phyloP scores from a whole-genome alignment of 2,329 filamentous ascomycete genomes.

The Venturia pyrina region DNA sequence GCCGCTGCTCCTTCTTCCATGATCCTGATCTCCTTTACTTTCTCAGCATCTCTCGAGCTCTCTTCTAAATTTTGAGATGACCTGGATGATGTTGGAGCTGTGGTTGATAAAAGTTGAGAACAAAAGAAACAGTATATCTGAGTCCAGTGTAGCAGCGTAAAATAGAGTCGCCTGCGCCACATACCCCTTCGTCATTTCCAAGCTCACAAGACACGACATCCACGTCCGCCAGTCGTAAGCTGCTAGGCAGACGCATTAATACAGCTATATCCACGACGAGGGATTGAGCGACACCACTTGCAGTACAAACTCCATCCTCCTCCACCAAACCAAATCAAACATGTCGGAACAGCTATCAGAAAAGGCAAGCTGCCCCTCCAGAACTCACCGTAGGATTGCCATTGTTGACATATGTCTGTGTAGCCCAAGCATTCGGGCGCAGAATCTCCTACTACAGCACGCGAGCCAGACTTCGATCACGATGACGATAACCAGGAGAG shows the following conservation, averaged over 20 bases:
- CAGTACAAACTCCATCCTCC: background rate
- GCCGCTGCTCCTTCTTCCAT: slow-evolving; percentile 2
- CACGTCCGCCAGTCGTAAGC: slow-evolving; percentile 8
- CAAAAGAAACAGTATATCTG: background rate
- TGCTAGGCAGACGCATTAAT: slow-evolving; percentile 4
- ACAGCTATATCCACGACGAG: background rate
- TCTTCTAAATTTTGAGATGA: background rate
- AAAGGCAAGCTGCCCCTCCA: slow-evolving; percentile 2
- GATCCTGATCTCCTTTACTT: background rate
- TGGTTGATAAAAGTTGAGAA: background rate
- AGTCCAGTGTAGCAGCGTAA: background rate
- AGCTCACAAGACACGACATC: background rate
- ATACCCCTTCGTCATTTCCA: background rate
- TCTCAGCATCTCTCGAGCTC: background rate
- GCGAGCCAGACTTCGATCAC: slow-evolving; percentile 44
- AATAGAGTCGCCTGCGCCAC: background rate
- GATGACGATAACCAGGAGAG: slow-evolving; percentile 50
- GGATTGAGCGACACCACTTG: background rate
- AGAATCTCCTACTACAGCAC: slow-evolving; percentile 28
- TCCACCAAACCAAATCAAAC: background rate
- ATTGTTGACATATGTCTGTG: background rate
- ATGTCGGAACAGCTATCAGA: slow-evolving; percentile 10
- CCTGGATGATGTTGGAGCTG: background rate
- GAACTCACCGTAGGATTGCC: background rate
- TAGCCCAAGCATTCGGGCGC: slow-evolving; percentile 12